A percentile compares a stretch with the other conserved stretches of the same genome.
These are phyloP conservation scores for Solanum piurae DNA, from an alignment of 257 asterid genomes.

Conservation along the genomic window DNA sequence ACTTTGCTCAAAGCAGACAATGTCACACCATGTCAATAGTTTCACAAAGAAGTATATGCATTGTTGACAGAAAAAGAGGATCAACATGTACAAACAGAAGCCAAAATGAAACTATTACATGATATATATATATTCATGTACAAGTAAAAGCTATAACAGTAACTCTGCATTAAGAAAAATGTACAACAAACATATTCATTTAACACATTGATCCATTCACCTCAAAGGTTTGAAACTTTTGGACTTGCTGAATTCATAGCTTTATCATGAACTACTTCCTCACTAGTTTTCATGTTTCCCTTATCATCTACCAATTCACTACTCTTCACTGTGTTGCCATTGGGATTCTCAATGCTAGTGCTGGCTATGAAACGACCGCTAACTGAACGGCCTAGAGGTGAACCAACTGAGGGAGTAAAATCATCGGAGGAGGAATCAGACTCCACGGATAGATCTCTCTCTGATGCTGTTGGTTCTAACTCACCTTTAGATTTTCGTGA, in stretches of 20 bases:
- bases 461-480: slow-evolving; percentile 4
- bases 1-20: neutral
- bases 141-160: neutral
- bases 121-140: neutral
- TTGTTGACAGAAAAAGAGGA: neutral
- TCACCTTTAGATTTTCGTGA: neutral
- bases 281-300: neutral
- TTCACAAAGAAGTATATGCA: neutral
- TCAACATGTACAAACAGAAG: neutral
- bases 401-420: neutral
- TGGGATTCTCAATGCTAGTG: neutral
- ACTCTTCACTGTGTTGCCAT: neutral
- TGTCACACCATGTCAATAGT: neutral
- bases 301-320: neutral
- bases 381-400: neutral
- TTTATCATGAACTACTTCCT: neutral
- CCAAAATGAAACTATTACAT: neutral
- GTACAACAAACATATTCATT: neutral
- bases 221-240: neutral
- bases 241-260: neutral
- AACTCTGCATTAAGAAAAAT: neutral
- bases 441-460: neutral
- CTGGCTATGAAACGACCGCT: neutral
- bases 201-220: neutral
- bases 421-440: slow-evolving; percentile 8